phyloP scores from a whole-genome alignment of 164 flowering plant species.

The Magnolia kwangsiensis region DNA sequence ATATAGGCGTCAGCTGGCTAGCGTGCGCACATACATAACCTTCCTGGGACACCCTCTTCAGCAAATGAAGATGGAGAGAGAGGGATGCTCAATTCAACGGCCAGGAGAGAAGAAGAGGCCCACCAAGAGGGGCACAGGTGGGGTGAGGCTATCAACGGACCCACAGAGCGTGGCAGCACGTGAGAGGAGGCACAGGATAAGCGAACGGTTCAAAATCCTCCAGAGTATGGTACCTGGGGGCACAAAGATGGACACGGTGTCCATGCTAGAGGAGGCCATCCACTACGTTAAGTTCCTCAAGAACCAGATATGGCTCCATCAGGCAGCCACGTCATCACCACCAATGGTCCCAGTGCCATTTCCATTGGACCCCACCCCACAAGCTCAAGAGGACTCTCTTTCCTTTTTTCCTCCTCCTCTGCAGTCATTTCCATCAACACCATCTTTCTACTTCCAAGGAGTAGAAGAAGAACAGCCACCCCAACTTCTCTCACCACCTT shows the following conservation, averaged over 20 bases:
- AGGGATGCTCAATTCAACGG: background rate
- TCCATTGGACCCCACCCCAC: background rate
- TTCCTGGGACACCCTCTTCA: too few relatives aligned
- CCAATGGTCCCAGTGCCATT: background rate
- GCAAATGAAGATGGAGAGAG: background rate
- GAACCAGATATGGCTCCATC: constrained; percentile 71
- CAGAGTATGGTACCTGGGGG: constrained; percentile 84
- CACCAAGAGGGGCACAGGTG: constrained; percentile 17
- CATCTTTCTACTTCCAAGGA: constrained; percentile 1
- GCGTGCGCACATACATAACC: too few relatives aligned
- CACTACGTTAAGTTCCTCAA: constrained; percentile 81
- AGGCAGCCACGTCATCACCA: constrained; percentile 29
- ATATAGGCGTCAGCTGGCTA: too few relatives aligned
- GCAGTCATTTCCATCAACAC: background rate
- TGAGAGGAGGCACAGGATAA: constrained; percentile 71
- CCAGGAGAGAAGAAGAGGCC: constrained; percentile 12
- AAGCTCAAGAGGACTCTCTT: background rate
- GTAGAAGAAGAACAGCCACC: background rate
- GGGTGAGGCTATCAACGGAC: constrained; percentile 63
- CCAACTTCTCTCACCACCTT: background rate
- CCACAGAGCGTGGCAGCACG: constrained; percentile 89
- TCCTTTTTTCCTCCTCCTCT: background rate
- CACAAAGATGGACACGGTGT: constrained; percentile 74
- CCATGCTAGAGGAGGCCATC: constrained; percentile 81
- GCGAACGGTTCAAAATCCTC: constrained; percentile 69